Evolutionary conservation across 805 yeast genomes (phyloP), one percentile per base, ranked within the genome.

Genomic region (Millerago galiae): DNA sequence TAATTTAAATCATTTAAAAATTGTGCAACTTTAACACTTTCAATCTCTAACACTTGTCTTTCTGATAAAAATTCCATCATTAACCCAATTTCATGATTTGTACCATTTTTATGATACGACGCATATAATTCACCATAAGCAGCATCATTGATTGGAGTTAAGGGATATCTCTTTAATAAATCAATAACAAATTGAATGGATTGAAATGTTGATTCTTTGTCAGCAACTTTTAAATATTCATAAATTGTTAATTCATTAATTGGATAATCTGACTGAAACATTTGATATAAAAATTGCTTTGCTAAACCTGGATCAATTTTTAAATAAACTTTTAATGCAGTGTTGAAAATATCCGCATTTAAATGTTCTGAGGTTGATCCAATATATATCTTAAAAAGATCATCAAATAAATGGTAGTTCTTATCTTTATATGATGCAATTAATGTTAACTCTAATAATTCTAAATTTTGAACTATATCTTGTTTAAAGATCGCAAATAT

Each of bases 231-330:
- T 21, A 56, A 26, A 29, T 52, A 54, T 13, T 38, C 46, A 36
- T 49, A 46, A 2, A 56, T 18, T 2, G 59, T 53, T 17, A 43
- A 32, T 2, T 46, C 42, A 38, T 52, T 49, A 40, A 55, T 52
- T 11, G 61, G 59, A 39, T 49, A 48, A 18, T 54, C 49, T 2
- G 53, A 46, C 8, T 44, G 43, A 5, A 54, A 49, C 58, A 57
- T 54, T 33, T 57, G 60, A 31, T 53, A 50, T 1, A 57, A 41
- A 1, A 57, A 43, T 24, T 55, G 61, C 40, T 55, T 54, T 14
- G 61, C 55, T 15, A 54, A 41, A 31, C 54, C 59, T 3, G 56
- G 45, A 35, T 54, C 46, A 7, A 47, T 46, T 35, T 41, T 52
- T n/a, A 51, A 34, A 28, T 49, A 48, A 3, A 51, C 52, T 13